Evolutionary conservation across 768 basidiomycete genomes (phyloP), one percentile per base, ranked within the genome.

Genomic region (Coprinopsis strossmayeri): DNA sequence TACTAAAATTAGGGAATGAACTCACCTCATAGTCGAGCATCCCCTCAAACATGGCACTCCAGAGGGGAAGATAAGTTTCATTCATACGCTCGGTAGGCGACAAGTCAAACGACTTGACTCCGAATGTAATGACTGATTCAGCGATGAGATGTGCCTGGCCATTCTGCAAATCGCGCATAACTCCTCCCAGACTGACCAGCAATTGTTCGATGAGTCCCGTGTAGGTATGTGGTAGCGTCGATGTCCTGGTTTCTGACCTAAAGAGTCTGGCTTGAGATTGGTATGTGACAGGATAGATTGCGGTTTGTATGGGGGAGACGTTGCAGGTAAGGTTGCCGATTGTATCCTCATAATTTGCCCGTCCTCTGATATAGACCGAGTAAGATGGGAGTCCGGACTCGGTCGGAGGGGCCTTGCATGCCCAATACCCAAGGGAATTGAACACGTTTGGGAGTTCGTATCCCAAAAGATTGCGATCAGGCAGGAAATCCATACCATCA

Each of bases 11-110:
- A 17, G 9, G 9, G 20, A 38, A 38, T 38, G n/a, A n/a, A 42
- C 40, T 23, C 24, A 42, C 40, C 40, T 26, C 40, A 23, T 42
- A 42, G 17, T 62, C 57, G 10, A 61, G 23, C 23, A 61, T 55
- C 9, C 60, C 60, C 53, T 59, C 50, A 12, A 62, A 45, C 57
- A 62, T 56, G 18, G 50, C 49, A 40, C 48, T 56, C 20, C 44
- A 59, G 20, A 62, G 46, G 25, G n/a, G 47, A 37, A 60, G 49
- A 42, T 57, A 56, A 26, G 4, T 24, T 2, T 35, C 11, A 11
- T 34, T 26, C 25, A 18, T 28, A 3, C 11, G 21, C 42, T 48
- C 44, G 15, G 52, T 49, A 15, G 28, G 20, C n/a, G n/a, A n/a
- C 26, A 54, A 26, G 9, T 23, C 30, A 41, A 54, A 57, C 18